These are phyloP conservation scores for Aspergillus tamarii DNA, from an alignment of 2,329 filamentous ascomycete genomes.

Conservation along the genomic window DNA sequence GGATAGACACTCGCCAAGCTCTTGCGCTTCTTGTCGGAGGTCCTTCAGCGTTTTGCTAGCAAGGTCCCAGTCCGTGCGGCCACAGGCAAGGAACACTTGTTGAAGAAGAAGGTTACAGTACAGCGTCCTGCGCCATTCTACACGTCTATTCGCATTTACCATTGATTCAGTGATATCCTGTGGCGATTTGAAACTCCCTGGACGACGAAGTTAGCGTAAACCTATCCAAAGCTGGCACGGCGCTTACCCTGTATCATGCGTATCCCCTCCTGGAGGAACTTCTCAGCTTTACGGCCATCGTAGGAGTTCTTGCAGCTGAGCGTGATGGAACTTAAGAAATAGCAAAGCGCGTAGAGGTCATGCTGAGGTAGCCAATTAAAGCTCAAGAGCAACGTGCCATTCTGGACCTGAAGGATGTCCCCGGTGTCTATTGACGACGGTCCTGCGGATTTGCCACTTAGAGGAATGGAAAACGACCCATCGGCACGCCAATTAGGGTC, in stretches of 20 bases:
- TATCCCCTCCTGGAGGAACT: constrained; percentile 62
- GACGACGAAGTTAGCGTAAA: constrained; percentile 14
- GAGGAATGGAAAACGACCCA: constrained; percentile 52
- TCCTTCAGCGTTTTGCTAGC: constrained; percentile 62
- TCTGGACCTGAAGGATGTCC: constrained; percentile 47
- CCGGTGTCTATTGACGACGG: constrained; percentile 44
- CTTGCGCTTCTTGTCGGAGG: constrained; percentile 53
- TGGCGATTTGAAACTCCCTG: constrained; percentile 41
- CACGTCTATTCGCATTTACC: constrained; percentile 60
- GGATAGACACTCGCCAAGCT: constrained; percentile 44
- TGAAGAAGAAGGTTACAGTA: constrained; percentile 73
- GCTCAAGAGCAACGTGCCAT: constrained; percentile 51
- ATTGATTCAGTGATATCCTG: constrained; percentile 56
- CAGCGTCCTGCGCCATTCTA: constrained; percentile 67
- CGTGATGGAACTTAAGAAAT: constrained; percentile 61
- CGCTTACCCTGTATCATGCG: constrained; percentile 50
- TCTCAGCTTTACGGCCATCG: constrained; percentile 57
- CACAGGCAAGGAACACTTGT: constrained; percentile 69
- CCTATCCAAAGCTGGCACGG: background rate
- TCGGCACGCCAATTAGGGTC: constrained; percentile 50
- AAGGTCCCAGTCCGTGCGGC: constrained; percentile 69
- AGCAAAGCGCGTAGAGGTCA: constrained; percentile 63
- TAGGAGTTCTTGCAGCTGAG: constrained; percentile 59
- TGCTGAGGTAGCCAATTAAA: constrained; percentile 64
- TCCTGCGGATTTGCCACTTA: constrained; percentile 45